Base-by-base conservation (phyloP, 2,329 filamentous ascomycete species). In the Microdochium paspali region DNA sequence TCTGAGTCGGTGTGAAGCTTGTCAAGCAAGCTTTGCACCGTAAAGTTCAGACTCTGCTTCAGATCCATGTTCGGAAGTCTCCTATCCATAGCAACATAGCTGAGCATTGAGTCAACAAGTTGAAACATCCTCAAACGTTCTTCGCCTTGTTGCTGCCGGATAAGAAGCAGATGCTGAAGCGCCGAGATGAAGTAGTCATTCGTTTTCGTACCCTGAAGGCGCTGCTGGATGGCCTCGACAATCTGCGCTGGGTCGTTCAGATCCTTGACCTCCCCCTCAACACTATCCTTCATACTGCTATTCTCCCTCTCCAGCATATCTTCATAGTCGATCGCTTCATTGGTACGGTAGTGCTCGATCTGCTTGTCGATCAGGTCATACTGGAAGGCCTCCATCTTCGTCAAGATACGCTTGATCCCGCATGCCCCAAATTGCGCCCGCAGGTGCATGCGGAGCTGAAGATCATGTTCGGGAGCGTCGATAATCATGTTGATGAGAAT, bases 331-430 rank as follows among this genome's bases (percentile, higher is more conserved):
- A 97, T 95, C 47, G 89, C 90, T 67, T 97, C 91, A 62, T 97
- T 96, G 53, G 85, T 84, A 49, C 88, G 82, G 72, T 93, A 98
- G 47, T 84, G 83, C 64, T 96, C 91, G 59, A 97, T 86, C 70
- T 98, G 93, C 75, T 96, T 97, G 75, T 97, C 91, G 56, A 98
- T 93, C 58, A 94, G 80, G 58, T 98, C 93, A 70, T 97, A 98
- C 66, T 97, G 90, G 72, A 98, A 97, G 40, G 81, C 87, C 66
- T 95, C 90, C 93, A 97, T 97, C 77, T 97, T 98, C 55, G 77
- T 85, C 67, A 97, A 72, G 58, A 97, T 87, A 49, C 93, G 84
- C 73, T 90, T 94, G 76, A 97, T 89, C 49, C 93, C 93, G 66
- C 90, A 95, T 64, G 87, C 90, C 59, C 87, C 95, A 62, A 98